These are phyloP conservation scores for Auxenochlorella pyrenoidosa DNA, from an alignment of 139 green algal species.

Conservation along the genomic window DNA sequence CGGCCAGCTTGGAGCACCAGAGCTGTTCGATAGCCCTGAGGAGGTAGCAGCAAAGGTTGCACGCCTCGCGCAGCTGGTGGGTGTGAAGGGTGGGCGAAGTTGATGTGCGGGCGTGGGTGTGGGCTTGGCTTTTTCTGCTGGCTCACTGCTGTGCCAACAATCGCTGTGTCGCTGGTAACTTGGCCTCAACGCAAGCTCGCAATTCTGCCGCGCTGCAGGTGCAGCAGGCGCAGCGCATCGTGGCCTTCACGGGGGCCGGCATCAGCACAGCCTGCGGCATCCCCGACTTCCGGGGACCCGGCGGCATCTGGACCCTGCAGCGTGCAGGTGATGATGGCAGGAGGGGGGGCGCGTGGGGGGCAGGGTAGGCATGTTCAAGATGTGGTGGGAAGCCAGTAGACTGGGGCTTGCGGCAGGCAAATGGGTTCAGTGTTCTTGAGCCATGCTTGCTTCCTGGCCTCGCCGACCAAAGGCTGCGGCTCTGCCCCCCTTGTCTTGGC, in stretches of 20 bases:
- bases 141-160: not conserved
- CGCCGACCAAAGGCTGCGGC: too few relatives aligned
- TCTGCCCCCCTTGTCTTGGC: too few relatives aligned
- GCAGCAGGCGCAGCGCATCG: constrained; percentile 45
- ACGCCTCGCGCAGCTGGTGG: constrained; percentile 64
- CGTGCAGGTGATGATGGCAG: constrained; percentile 42
- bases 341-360: too few relatives aligned
- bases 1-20: constrained; percentile 76
- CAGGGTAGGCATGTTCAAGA: too few relatives aligned
- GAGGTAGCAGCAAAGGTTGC: constrained; percentile 55
- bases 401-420: too few relatives aligned
- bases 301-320: constrained; percentile 95
- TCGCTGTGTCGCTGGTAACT: not conserved
- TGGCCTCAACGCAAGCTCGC: not conserved
- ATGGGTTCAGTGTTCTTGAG: too few relatives aligned
- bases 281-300: constrained; percentile 87
- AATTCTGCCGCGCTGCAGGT: constrained; percentile 43
- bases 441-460: not conserved
- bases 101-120: too few relatives aligned
- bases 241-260: constrained; percentile 94
- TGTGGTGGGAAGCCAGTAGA: too few relatives aligned
- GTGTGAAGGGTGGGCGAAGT: not conserved
- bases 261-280: constrained; percentile 94
- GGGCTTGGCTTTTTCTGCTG: too few relatives aligned
- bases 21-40: constrained; percentile 62